Conservation (phyloP, 2,329 filamentous ascomycete species). For the Pseudomassariella vexata region DNA sequence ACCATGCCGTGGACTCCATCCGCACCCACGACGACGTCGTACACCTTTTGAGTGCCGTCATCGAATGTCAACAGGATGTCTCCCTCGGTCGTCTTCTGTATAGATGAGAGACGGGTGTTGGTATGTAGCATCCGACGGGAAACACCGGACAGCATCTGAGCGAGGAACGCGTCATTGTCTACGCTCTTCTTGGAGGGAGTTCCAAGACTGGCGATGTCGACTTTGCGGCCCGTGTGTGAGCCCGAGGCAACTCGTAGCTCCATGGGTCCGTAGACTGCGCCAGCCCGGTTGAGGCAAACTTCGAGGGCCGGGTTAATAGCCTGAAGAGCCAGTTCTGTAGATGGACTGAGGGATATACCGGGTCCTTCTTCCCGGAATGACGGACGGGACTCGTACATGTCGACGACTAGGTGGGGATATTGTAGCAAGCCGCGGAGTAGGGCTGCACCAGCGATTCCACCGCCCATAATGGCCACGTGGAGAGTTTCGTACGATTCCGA, state of each 20-base stretch:
- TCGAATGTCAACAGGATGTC: conserved; percentile 17
- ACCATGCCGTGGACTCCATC: conserved; percentile 18
- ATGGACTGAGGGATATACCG: conserved; percentile 13
- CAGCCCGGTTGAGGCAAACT: conserved; percentile 18
- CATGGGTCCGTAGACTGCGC: conserved; percentile 15
- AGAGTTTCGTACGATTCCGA: conserved; percentile 15
- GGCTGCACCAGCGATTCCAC: conserved; percentile 17
- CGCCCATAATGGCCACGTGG: conserved; percentile 23
- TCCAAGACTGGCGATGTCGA: conserved; percentile 9
- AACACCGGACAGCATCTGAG: conserved; percentile 17
- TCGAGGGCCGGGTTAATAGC: conserved; percentile 19
- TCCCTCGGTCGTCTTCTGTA: conserved; percentile 11
- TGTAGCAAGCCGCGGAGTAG: conserved; percentile 20
- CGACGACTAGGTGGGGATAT: conserved; percentile 20
- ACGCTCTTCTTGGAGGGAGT: conserved; percentile 13
- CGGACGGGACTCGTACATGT: conserved; percentile 21
- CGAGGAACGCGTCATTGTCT: conserved; percentile 18
- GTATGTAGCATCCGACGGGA: conserved; percentile 20
- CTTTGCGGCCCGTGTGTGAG: conserved; percentile 13
- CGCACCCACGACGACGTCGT: conserved; percentile 22
- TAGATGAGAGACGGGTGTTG: conserved; percentile 16
- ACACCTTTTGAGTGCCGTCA: conserved; percentile 20
- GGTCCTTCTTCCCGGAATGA: conserved; percentile 18
- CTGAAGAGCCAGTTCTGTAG: conserved; percentile 14
- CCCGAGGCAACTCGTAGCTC: conserved; percentile 16